phyloP scores from a whole-genome alignment of 225 moss, liverwort and hornwort genomes.

The Physcomitrellopsis africana region DNA sequence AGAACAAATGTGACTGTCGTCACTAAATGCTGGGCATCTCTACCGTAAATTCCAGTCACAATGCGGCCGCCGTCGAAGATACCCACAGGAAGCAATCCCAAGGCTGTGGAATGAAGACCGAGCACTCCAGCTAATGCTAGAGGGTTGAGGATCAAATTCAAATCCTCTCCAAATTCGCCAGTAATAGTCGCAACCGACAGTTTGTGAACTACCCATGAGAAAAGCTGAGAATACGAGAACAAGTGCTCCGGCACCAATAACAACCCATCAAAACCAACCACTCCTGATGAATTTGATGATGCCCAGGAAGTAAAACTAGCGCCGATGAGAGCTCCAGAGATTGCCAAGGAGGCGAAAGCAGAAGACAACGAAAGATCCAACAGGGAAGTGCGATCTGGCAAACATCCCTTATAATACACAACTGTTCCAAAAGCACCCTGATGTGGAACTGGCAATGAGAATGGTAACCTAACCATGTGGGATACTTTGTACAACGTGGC shows the following conservation, averaged over 20 bases:
- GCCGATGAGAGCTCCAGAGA: constrained; percentile 48
- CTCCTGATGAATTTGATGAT: constrained; percentile 25
- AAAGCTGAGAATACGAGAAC: constrained; percentile 52
- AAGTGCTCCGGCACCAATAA: constrained; percentile 53
- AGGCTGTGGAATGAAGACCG: constrained; percentile 63
- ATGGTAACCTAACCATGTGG: constrained; percentile 65
- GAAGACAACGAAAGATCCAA: constrained; percentile 57
- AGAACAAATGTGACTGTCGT: constrained; percentile 36
- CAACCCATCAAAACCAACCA: constrained; percentile 53
- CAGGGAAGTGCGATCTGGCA: constrained; percentile 45
- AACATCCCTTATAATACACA: constrained; percentile 58
- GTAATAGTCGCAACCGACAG: constrained; percentile 51
- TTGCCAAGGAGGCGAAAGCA: constrained; percentile 40
- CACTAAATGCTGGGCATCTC: constrained; percentile 53
- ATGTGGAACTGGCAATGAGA: constrained; percentile 57
- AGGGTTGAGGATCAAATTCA: constrained; percentile 54
- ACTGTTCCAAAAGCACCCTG: constrained; percentile 50
- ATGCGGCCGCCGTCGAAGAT: constrained; percentile 64
- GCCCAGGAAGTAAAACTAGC: constrained; percentile 36
- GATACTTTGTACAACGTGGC: constrained; percentile 50
- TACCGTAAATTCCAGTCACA: constrained; percentile 52
- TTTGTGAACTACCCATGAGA: constrained; percentile 56
- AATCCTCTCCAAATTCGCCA: constrained; percentile 48
- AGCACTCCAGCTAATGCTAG: constrained; percentile 58
- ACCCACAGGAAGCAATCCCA: constrained; percentile 59